Evolutionary conservation across 2,329 filamentous ascomycete genomes (phyloP), one percentile per base, ranked within the genome.

Genomic region (Myrmaecium sp.): DNA sequence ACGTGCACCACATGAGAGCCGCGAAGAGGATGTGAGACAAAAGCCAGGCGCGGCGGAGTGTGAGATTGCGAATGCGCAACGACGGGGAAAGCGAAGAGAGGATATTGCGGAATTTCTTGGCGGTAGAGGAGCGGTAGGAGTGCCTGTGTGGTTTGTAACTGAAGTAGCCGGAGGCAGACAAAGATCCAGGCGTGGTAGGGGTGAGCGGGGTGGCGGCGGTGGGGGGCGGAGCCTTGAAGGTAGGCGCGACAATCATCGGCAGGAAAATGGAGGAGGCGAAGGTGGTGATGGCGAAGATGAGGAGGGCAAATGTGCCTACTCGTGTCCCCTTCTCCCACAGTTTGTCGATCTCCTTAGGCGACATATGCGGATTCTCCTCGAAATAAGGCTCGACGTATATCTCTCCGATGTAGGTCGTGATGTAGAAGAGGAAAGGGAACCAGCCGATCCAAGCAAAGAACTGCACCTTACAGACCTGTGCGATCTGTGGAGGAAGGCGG

Each of bases 361-460:
- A 67, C 62, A 93, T 75, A 46, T 86, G 56, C 0, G 82, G 83
- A 38, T 93, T 78, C 27, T 67, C 58, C 36, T 72, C 63, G 27
- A 94, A 73, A 38, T 67, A 78, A 0, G 82, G 82, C 44, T 93
- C 76, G 11, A 82, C 78, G 41, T 93, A 93, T 30, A 95, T 79
- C 46, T 93, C 82, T 34, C 80, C 84, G 38, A 94, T 77, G 49
- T 89, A 95, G 11, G 82, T 91, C 1, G 83, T 92, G 4, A 82
- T 82, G 57, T 95, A 95, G 55, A 92, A 94, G 3, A 95, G 64
- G 49, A 93, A 83, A 1, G 84, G 84, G 42, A 94, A 95, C 70
- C 86, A 94, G 27, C 82, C 86, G 30, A 94, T 74, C 84, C 84
- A 95, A 4, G 82, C 81, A 33, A 74, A 84, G 41, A 60, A 55